Evolutionary conservation across 768 basidiomycete species (phyloP).

Genomic region (Russula emetica): DNA sequence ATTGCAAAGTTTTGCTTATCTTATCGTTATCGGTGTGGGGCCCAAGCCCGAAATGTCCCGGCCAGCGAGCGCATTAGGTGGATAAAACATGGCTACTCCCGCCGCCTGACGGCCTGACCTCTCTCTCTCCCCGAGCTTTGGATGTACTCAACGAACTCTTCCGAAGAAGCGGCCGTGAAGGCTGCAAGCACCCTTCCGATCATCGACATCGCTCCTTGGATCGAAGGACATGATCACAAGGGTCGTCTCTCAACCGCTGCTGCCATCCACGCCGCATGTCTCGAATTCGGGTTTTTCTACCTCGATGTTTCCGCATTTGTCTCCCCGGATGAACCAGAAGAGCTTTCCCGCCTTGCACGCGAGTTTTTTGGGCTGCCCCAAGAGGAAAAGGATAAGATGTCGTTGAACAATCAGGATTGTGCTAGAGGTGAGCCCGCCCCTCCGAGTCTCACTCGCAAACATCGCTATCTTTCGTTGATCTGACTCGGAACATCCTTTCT

Average conservation of each 20-base stretch:
- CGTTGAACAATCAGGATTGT: conserved; percentile 61
- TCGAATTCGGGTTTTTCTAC: conserved; percentile 88
- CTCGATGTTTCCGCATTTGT: conserved; percentile 62
- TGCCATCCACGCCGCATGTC: conserved; percentile 69
- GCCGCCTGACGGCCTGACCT: no score
- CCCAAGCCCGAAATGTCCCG: neutral
- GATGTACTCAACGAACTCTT: neutral
- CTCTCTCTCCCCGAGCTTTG: neutral
- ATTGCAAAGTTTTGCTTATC: no score
- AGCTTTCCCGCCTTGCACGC: conserved; percentile 58
- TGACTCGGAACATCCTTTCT: neutral
- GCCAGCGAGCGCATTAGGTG: neutral
- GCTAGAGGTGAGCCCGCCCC: conserved; percentile 57
- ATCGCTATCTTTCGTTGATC: neutral
- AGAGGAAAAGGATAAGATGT: conserved; percentile 58
- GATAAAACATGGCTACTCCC: no score
- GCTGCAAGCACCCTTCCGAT: conserved; percentile 50
- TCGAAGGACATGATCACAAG: conserved; percentile 38
- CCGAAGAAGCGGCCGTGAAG: neutral
- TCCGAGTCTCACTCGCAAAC: no score
- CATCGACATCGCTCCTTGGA: conserved; percentile 67
- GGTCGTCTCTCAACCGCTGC: conserved; percentile 45
- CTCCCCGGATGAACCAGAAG: conserved; percentile 54
- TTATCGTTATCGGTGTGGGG: no score
- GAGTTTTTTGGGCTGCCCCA: conserved; percentile 71